Evolutionary conservation across 1,284 basidiomycete genomes (phyloP), one percentile per base, ranked within the genome.

Genomic region (Boletellus deceptivus): DNA sequence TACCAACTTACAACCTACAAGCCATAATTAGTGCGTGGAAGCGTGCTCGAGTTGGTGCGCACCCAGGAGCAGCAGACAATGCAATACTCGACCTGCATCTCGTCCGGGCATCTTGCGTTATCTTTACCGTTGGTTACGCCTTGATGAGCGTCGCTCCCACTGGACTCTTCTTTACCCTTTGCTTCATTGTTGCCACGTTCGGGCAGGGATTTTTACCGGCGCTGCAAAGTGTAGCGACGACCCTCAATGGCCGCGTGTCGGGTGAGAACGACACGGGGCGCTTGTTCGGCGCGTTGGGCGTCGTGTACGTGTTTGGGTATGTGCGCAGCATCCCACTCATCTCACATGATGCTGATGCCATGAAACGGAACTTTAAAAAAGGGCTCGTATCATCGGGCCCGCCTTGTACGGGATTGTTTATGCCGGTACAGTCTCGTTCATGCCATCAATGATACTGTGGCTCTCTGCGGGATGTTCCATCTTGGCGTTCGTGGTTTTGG

Each of bases 291-390:
- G 46, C 25, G 16, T 49, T 50, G 45, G 49, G 44, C n/a, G 45
- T 50, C 11, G 38, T 50, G 31, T 50, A 48, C 33, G 46, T 41
- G 34, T n/a, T 50, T 18, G 49, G 49, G 49, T 50, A 16, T 25
- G 45, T 50, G 31, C 16, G 6, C 2, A n/a, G 8, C 33, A 17
- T 29, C 18, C 33, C 36, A 27, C 18, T 20, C 3, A n/a, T 14
- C 8, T 48, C 29, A 10, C 5, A 17, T 8, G 37, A 11, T 25
- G 13, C 20, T 47, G 33, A 49, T 4, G n/a, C 8, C 11, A 20
- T 29, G 14, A n/a, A 39, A 16, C 2, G 11, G 13, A 31, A 31
- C 29, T 25, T 8, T 1, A 31, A 31, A 29, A 29, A 31, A 41
- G 49, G 27, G 49, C 33, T 11, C 49, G 49, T 22, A 42, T 50